phyloP scores from a whole-genome alignment of 2,329 filamentous ascomycete genomes.

The Aspergillus sp. region DNA sequence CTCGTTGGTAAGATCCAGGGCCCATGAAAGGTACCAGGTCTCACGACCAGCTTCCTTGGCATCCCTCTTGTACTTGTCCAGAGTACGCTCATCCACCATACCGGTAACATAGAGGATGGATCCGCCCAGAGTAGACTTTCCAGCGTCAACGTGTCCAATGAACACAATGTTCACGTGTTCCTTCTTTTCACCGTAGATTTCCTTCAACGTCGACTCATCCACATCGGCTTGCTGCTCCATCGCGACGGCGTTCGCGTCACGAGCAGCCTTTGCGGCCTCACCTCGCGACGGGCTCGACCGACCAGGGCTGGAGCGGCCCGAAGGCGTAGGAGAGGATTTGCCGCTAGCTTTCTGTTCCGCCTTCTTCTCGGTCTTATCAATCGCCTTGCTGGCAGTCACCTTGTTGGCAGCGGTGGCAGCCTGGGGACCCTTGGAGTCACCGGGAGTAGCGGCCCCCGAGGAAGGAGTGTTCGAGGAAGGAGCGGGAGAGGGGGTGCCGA shows the following conservation, averaged over 20 bases:
- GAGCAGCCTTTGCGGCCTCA: conserved; percentile 57
- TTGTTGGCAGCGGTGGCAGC: conserved; percentile 72
- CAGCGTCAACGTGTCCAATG: conserved; percentile 96
- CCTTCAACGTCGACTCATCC: conserved; percentile 81
- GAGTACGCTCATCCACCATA: conserved; percentile 98
- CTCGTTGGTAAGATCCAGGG: conserved; percentile 93
- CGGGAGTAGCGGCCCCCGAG: conserved; percentile 52
- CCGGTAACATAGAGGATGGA: conserved; percentile 90
- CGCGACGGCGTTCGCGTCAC: conserved; percentile 78
- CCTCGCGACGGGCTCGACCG: conserved; percentile 71
- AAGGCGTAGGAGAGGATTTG: conserved; percentile 76
- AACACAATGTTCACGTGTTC: conserved; percentile 92
- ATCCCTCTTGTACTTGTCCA: conserved; percentile 97
- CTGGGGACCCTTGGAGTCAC: conserved; percentile 44
- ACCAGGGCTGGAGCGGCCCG: conserved; percentile 75
- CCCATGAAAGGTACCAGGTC: conserved; percentile 99
- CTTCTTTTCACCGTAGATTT: conserved; percentile 83
- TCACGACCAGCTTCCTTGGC: conserved; percentile 95
- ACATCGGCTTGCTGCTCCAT: conserved; percentile 79
- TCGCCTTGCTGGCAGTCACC: conserved; percentile 81
- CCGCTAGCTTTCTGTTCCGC: conserved; percentile 58
- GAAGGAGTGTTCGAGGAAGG: conserved; percentile 36
- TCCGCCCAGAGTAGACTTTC: conserved; percentile 94
- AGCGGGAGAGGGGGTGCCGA: conserved; percentile 55
- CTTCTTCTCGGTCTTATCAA: conserved; percentile 82